Evolutionary conservation across 192 early-diverging fungal species (phyloP), one percentile per base, ranked within the genome.

Genomic region (Lobosporangium transversale): DNA sequence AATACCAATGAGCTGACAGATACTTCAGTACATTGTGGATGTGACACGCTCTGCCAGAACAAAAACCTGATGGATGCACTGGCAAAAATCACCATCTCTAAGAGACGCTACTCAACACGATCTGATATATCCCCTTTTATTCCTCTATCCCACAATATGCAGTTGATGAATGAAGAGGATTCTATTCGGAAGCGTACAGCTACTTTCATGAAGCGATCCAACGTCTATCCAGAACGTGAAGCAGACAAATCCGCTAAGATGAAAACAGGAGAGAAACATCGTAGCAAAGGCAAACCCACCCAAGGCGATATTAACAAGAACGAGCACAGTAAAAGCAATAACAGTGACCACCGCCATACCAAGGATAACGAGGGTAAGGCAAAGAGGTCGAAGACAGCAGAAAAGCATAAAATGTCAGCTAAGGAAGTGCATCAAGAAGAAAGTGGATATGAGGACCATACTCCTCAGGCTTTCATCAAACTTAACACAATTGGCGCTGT

Each of bases 401-500:
- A 47, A 59, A 18, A 24, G 42, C 0, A 53, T 54, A 0, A 53
- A 43, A 24, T 20, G 43, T 21, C 7, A 59, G 18, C n/a, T 26
- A 26, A 30, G 8, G 30, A 27, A 60, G 14, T 20, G 33, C 20
- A 24, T 47, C 18, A 45, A 35, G 15, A 15, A 11, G 57, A 33
- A n/a, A n/a, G n/a, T n/a, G n/a, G n/a, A n/a, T n/a, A 62, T 10
- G 6, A 52, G 37, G 51, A 54, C 23, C 42, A 43, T 24, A 54
- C 29, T n/a, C 71, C 71, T 42, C 71, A 76, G 47, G 51, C 64
- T 23, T 20, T 35, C 43, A 66, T 76, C 24, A 35, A 54, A 12
- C 64, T 76, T 6, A 45, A 43, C 21, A 37, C 71, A 10, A 76
- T 76, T 27, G 71, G 71, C 27, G 27, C 58, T 18, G 64, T 76